A percentile compares a stretch with the other conserved stretches of the same genome.
Conservation (phyloP, 75 land plant species). For the Cryptomeria japonica region DNA sequence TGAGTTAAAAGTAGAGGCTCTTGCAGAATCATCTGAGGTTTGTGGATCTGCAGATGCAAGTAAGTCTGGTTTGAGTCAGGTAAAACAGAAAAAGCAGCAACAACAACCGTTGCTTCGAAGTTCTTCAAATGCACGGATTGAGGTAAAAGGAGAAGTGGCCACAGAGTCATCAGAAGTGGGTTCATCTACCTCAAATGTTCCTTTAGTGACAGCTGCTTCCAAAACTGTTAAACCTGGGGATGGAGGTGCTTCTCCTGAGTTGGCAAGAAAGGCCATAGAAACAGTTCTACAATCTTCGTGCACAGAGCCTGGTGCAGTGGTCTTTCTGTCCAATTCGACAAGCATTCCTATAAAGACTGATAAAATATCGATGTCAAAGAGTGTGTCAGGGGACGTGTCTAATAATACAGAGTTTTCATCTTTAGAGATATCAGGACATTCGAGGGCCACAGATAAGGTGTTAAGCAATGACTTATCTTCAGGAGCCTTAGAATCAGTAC, state of each 20-base stretch:
- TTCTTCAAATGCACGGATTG: not conserved
- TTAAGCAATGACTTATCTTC: too few relatives aligned
- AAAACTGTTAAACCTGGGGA: conserved; percentile 1
- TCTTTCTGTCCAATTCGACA: not conserved
- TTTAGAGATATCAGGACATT: not conserved
- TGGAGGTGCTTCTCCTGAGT: conserved; percentile 6
- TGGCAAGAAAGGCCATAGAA: conserved; percentile 4
- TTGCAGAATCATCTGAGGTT: conserved; percentile 1
- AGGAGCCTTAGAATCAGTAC: not conserved
- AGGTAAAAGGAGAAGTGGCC: not conserved
- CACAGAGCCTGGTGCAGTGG: not conserved
- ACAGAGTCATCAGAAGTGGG: not conserved
- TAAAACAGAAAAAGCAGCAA: conserved; percentile 6
- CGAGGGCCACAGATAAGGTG: not conserved
- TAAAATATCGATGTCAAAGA: not conserved
- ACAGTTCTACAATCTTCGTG: not conserved
- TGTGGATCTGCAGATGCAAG: not conserved
- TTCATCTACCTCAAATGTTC: not conserved
- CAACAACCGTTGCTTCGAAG: not conserved
- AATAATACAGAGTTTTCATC: not conserved
- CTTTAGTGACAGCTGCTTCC: not conserved
- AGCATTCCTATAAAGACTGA: not conserved
- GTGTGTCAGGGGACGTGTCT: not conserved
- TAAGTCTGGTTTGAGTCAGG: not conserved
- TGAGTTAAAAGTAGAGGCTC: conserved; percentile 7